These are phyloP conservation scores for Zopfia rhizophila DNA, from an alignment of 2,329 filamentous ascomycete genomes.

Conservation along the genomic window DNA sequence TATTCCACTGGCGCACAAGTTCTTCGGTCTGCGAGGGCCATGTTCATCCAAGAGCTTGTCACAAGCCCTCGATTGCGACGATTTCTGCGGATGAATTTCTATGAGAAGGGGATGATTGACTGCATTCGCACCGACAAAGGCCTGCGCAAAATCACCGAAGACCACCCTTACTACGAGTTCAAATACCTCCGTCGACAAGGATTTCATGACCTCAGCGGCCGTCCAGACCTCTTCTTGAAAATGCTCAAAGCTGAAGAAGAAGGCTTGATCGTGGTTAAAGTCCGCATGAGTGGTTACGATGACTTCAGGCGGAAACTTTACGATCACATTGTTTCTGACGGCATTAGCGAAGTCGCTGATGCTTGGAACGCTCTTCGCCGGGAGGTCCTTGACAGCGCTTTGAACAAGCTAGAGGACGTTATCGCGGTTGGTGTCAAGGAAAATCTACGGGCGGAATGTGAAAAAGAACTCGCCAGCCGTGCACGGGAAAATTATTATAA, in stretches of 20 bases:
- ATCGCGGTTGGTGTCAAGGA: conserved; percentile 96
- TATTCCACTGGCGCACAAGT: conserved; percentile 81
- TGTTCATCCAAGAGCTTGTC: conserved; percentile 91
- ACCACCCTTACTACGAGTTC: conserved; percentile 96
- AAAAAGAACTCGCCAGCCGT: conserved; percentile 87
- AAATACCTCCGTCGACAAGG: conserved; percentile 95
- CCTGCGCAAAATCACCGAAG: conserved; percentile 89
- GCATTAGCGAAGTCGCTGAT: conserved; percentile 93
- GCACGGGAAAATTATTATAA: conserved; percentile 90
- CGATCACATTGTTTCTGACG: conserved; percentile 89
- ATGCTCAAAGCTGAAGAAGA: conserved; percentile 99
- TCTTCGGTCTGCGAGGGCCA: conserved; percentile 80
- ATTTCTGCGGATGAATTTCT: conserved; percentile 84
- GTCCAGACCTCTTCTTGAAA: conserved; percentile 90
- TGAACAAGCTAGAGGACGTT: conserved; percentile 82
- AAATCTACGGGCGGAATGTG: conserved; percentile 90
- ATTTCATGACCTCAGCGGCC: conserved; percentile 80
- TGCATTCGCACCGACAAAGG: conserved; percentile 94
- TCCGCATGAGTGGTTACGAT: conserved; percentile 79
- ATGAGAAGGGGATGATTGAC: conserved; percentile 84
- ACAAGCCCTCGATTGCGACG: conserved; percentile 90
- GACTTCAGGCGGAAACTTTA: conserved; percentile 82
- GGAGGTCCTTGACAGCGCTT: conserved; percentile 83
- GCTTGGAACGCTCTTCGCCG: conserved; percentile 91
- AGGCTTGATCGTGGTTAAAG: conserved; percentile 85